These are phyloP conservation scores for Papilionanthe hybrid DNA, from an alignment of 116 monocot genomes.

Conservation along the genomic window DNA sequence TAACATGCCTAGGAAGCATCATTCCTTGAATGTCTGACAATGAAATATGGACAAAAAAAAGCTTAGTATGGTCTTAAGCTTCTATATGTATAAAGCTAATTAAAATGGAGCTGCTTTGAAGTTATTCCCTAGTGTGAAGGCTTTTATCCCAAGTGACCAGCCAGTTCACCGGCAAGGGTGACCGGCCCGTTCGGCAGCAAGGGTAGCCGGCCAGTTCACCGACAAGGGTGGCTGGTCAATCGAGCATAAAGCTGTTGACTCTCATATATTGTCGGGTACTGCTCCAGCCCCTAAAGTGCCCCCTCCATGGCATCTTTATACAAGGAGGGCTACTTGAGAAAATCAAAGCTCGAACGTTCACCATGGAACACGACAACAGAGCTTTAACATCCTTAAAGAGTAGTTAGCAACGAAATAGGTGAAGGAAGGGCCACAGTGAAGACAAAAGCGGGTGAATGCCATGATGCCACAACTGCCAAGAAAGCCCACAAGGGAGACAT, in stretches of 20 bases:
- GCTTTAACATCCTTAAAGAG: slow-evolving; percentile 33
- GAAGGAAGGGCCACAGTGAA: slow-evolving; percentile 4
- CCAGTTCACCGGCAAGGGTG: too few relatives aligned
- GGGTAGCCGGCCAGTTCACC: too few relatives aligned
- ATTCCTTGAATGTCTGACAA: too few relatives aligned
- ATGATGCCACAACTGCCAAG: slow-evolving; percentile 60
- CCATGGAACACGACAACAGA: slow-evolving; percentile 35
- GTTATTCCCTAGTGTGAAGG: too few relatives aligned
- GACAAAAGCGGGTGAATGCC: slow-evolving; percentile 27
- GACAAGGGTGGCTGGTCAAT: slow-evolving; percentile 15
- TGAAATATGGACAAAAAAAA: too few relatives aligned
- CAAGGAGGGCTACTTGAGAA: slow-evolving; percentile 36
- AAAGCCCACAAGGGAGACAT: slow-evolving; percentile 23
- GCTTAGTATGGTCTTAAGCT: too few relatives aligned
- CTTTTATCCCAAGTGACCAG: too few relatives aligned
- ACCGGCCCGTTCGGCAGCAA: too few relatives aligned
- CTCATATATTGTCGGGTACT: slow-evolving; percentile 41
- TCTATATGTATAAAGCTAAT: too few relatives aligned
- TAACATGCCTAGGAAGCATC: too few relatives aligned
- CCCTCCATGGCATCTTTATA: slow-evolving; percentile 36
- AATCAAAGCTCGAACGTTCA: slow-evolving; percentile 15
- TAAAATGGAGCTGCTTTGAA: too few relatives aligned
- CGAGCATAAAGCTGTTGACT: slow-evolving; percentile 47
- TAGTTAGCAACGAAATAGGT: slow-evolving; percentile 49
- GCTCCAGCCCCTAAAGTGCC: slow-evolving; percentile 12